phyloP scores from a whole-genome alignment of 805 yeast genomes.

The Scheffersomyces ergatensis region DNA sequence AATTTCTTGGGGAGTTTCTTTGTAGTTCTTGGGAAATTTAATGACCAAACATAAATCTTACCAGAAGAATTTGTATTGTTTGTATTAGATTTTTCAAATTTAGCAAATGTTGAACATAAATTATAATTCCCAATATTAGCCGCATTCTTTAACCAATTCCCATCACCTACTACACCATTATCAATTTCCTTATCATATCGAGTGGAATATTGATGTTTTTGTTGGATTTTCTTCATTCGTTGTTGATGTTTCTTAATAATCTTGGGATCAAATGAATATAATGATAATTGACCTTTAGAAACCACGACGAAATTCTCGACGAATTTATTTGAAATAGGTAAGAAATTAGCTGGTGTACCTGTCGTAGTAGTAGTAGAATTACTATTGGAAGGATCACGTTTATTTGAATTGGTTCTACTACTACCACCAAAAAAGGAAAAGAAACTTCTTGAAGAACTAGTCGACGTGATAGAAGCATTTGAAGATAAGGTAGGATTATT shows the following conservation, averaged over 20 bases:
- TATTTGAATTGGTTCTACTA: slow-evolving; percentile 8
- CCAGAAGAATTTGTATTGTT: slow-evolving; percentile 7
- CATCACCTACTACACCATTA: slow-evolving; percentile 45
- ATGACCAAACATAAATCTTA: slow-evolving; percentile 43
- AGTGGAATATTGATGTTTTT: slow-evolving; percentile 12
- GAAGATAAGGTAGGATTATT: slow-evolving; percentile 4
- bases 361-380: slow-evolving; percentile 1
- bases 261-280: slow-evolving; percentile 54
- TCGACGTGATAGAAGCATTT: slow-evolving; percentile 12
- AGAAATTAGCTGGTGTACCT: slow-evolving; percentile 2
- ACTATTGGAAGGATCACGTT: slow-evolving; percentile 1
- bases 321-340: slow-evolving; percentile 25
- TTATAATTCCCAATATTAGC: slow-evolving; percentile 52
- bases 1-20: slow-evolving; percentile 39
- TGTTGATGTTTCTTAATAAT: slow-evolving; percentile 39
- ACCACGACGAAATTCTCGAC: slow-evolving; percentile 61
- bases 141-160: slow-evolving; percentile 69
- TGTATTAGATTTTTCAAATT: slow-evolving; percentile 22
- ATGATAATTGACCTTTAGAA: slow-evolving; percentile 60
- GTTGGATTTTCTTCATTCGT: slow-evolving; percentile 19
- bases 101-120: slow-evolving; percentile 52
- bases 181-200: slow-evolving; percentile 7
- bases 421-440: slow-evolving; percentile 25
- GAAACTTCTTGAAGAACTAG: slow-evolving; percentile 13
- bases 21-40: slow-evolving; percentile 50